Evolutionary conservation across 495 filamentous ascomycete species (phyloP), one percentile per base, ranked within the genome.

Genomic region (Penicillium ochrochloron): DNA sequence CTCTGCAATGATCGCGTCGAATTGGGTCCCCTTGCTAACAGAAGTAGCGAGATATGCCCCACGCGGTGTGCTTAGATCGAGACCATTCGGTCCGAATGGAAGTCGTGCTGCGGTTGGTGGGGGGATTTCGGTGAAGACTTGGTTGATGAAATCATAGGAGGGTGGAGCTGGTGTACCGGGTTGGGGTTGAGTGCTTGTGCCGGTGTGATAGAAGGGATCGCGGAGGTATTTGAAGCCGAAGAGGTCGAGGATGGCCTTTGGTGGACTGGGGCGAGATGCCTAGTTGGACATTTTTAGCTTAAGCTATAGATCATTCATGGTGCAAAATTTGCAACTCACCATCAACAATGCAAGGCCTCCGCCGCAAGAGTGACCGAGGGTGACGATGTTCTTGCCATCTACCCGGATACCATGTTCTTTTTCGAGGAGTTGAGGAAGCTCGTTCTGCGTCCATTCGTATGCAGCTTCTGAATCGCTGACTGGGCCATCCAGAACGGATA

Each of bases 191-290:
- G 42, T 46, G 42, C 19, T 46, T 3, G 19, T 21, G 2, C 42
- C n/a, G 19, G 42, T 46, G 19, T 46, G 42, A 11, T 46, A 46
- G 42, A 46, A 46, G 19, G 42, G 42, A 11, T 46, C 42, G 11
- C 42, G 42, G 42, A 46, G 42, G 42, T 23, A 46, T 12, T 46
- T 46, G 42, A 46, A 46, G 5, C 42, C 42, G 19, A 46, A 46
- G n/a, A 46, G 42, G 10, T 46, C 42, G 19, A 46, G 19, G 42
- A 46, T 46, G 9, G 42, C 42, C 14, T 46, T 46, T 0, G 42
- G 19, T 46, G 42, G 42, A 8, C 1, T 46, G 3, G 42, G 42
- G 42, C 42, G 42, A 23, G 42, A 46, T 9, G 42, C 42, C 42
- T 46, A 11, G 19, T 21, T 46, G n/a, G 19, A 46, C 21, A n/a